Evolutionary conservation across 2,329 filamentous ascomycete species (phyloP).

Genomic region (Epichloe coenophiala): DNA sequence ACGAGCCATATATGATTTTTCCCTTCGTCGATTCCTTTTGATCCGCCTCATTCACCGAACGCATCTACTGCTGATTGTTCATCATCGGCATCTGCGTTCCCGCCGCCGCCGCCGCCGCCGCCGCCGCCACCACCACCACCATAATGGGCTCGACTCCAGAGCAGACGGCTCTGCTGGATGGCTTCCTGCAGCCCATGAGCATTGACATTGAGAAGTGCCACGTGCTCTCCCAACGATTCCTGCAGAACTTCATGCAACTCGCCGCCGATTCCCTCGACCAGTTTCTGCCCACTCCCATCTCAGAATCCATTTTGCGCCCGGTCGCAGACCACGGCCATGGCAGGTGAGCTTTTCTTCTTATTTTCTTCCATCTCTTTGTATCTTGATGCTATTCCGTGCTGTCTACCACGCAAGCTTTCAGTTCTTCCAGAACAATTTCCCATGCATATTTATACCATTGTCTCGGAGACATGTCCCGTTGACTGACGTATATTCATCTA

Average conservation of each 20-base stretch:
- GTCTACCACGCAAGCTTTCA: not conserved
- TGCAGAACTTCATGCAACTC: conserved; percentile 32
- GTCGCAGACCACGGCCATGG: conserved; percentile 27
- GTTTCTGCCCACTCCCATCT: conserved; percentile 48
- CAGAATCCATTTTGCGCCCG: conserved; percentile 42
- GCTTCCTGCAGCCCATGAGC: conserved; percentile 37
- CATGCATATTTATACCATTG: not conserved
- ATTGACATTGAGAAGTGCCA: conserved; percentile 33
- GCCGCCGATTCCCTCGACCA: conserved; percentile 40
- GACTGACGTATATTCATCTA: conserved; percentile 15
- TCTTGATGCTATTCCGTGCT: no score
- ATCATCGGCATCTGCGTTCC: not conserved
- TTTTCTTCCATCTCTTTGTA: not conserved
- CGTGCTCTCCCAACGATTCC: conserved; percentile 33
- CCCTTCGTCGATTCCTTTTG: not conserved
- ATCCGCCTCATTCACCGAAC: not conserved
- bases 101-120: no score
- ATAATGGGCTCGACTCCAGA: conserved; percentile 3
- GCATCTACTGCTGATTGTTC: not conserved
- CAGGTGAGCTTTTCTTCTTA: conserved; percentile 27
- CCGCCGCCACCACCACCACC: not conserved
- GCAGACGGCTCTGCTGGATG: conserved; percentile 14
- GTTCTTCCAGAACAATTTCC: not conserved
- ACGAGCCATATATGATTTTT: not conserved
- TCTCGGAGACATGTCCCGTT: not conserved